phyloP scores from a whole-genome alignment of 2,329 filamentous ascomycete species.

The Nectriaceae sp. region DNA sequence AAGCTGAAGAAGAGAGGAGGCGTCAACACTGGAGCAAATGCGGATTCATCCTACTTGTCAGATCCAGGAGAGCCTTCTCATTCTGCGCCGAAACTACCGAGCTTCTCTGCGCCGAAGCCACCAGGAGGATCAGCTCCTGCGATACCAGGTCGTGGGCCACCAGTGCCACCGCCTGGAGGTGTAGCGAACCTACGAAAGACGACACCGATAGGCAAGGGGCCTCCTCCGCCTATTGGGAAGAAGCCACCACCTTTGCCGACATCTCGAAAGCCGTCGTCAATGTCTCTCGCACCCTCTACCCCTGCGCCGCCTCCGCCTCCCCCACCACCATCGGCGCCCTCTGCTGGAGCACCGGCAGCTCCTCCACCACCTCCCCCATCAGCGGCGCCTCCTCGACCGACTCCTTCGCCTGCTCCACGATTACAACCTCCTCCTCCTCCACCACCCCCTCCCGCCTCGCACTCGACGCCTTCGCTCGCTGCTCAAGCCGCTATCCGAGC shows the following conservation, averaged over 20 bases:
- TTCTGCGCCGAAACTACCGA: constrained; percentile 51
- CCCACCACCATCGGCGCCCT: constrained; percentile 41
- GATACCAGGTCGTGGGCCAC: constrained; percentile 22
- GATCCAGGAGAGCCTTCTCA: constrained; percentile 60
- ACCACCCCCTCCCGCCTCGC: constrained; percentile 21
- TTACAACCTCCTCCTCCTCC: constrained; percentile 32
- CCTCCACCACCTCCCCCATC: constrained; percentile 39
- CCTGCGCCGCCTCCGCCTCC: constrained; percentile 39
- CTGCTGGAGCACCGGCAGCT: constrained; percentile 44
- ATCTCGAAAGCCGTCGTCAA: constrained; percentile 57
- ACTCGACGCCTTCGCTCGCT: constrained; percentile 40
- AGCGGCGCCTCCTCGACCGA: constrained; percentile 41
- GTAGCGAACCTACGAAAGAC: constrained; percentile 58
- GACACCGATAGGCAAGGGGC: constrained; percentile 40
- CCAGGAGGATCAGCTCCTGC: constrained; percentile 39
- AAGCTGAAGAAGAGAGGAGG: constrained; percentile 90
- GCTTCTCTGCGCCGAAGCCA: constrained; percentile 53
- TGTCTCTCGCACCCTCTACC: constrained; percentile 37
- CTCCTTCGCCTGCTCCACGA: constrained; percentile 35
- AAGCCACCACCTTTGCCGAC: constrained; percentile 67
- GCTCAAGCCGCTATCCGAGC: constrained; percentile 47
- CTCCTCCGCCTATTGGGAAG: neutral
- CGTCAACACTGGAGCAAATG: constrained; percentile 64
- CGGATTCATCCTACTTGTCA: constrained; percentile 73
- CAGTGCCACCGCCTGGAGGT: constrained; percentile 47